Evolutionary conservation across 441 rosid genomes (phyloP).

Genomic region (Mallotus repandus): DNA sequence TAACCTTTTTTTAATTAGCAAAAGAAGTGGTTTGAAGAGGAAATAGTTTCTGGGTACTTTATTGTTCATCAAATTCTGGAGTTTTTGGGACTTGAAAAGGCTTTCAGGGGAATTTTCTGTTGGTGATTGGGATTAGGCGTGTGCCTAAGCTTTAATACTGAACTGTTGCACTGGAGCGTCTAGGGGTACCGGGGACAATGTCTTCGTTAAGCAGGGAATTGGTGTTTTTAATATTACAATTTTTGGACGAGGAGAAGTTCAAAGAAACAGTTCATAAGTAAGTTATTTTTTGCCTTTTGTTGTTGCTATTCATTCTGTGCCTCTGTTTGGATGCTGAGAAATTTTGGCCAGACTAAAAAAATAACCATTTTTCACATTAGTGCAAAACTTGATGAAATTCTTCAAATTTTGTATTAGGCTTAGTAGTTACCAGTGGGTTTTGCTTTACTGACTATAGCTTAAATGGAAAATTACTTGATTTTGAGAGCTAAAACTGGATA

Average conservation of each 20-base stretch:
- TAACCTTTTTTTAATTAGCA: background rate
- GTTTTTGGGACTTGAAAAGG: constrained; percentile 13
- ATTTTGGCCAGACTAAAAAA: background rate
- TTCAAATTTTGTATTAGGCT: background rate
- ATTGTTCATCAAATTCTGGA: background rate
- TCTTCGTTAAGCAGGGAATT: constrained; percentile 60
- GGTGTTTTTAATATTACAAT: constrained; percentile 64
- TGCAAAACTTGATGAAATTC: background rate
- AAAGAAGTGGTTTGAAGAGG: background rate
- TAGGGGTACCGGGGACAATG: constrained; percentile 55
- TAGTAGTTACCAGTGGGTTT: background rate
- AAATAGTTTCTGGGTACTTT: constrained; percentile 19
- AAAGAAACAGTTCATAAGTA: constrained; percentile 57
- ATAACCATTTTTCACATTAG: background rate
- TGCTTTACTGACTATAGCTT: background rate
- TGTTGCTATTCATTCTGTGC: background rate
- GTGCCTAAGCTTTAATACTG: constrained; percentile 15
- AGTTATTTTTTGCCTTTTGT: constrained; percentile 17
- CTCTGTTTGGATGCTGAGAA: constrained; percentile 20
- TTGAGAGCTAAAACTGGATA: background rate
- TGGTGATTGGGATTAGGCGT: constrained; percentile 11
- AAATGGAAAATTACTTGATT: background rate
- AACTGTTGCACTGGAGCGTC: constrained; percentile 47
- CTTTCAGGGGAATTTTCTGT: constrained; percentile 15
- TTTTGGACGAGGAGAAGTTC: constrained; percentile 63